Evolutionary conservation across 2,329 filamentous ascomycete species (phyloP).

Genomic region (Aschersonia sp.): DNA sequence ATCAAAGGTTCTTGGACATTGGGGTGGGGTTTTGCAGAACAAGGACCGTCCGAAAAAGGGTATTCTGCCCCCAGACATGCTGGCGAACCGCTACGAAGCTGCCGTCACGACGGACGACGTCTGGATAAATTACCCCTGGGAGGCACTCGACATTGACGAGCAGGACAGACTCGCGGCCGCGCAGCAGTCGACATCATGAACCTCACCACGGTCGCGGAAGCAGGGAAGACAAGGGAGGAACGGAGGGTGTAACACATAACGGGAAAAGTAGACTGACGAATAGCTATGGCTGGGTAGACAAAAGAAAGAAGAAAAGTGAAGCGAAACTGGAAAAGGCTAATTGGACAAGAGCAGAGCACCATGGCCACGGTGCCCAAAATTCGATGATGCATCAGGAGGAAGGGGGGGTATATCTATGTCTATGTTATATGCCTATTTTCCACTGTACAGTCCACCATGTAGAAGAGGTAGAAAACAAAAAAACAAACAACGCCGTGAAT

Average conservation of each 20-base stretch:
- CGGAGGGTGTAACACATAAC: not conserved
- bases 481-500: too few species aligned
- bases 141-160: slow-evolving; percentile 85
- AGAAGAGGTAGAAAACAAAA: too few species aligned
- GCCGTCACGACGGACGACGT: slow-evolving; percentile 81
- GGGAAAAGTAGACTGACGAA: too few species aligned
- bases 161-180: slow-evolving; percentile 59
- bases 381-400: too few species aligned
- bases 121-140: slow-evolving; percentile 99
- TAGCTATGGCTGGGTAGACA: too few species aligned
- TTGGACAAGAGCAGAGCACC: too few species aligned
- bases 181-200: slow-evolving; percentile 10
- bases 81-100: slow-evolving; percentile 65
- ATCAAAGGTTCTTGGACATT: not conserved
- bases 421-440: too few species aligned
- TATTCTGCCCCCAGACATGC: slow-evolving; percentile 61
- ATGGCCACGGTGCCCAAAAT: too few species aligned
- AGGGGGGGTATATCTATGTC: too few species aligned
- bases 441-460: too few species aligned
- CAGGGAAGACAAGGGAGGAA: not conserved
- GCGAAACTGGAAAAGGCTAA: too few species aligned
- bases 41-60: slow-evolving; percentile 98
- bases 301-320: too few species aligned
- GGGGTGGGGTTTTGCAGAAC: slow-evolving; percentile 41
- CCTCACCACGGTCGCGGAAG: not conserved